phyloP scores from a whole-genome alignment of 2,329 filamentous ascomycete genomes.

The Zymoseptoria passerinii region DNA sequence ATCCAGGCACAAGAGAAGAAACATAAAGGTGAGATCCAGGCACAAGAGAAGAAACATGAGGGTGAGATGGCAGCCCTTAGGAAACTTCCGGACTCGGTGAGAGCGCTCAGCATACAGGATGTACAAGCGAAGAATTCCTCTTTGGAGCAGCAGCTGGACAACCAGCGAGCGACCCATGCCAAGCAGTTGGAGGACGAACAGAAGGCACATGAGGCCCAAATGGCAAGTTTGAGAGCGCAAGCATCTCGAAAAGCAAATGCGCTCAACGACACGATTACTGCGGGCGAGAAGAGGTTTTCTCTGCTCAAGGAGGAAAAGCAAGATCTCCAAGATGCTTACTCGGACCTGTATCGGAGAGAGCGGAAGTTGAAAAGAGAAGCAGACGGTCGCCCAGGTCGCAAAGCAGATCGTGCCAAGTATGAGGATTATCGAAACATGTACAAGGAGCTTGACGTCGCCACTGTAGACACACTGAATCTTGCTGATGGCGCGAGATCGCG shows the following conservation, averaged over 20 bases:
- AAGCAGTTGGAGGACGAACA: background rate
- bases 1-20: background rate
- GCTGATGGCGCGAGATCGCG: background rate
- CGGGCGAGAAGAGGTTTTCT: background rate
- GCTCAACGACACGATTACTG: background rate
- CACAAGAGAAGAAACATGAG: background rate
- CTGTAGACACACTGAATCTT: background rate
- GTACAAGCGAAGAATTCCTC: background rate
- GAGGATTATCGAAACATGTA: conserved; percentile 9
- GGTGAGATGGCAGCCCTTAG: background rate
- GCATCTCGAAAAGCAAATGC: background rate
- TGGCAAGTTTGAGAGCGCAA: conserved; percentile 1
- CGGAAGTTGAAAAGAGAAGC: background rate
- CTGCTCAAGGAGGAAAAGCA: background rate
- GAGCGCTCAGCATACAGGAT: background rate
- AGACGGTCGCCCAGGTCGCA: conserved; percentile 1
- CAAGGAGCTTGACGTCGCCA: conserved; percentile 1
- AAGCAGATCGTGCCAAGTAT: conserved; percentile 10
- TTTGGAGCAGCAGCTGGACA: background rate
- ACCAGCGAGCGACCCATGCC: no score
- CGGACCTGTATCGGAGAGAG: background rate
- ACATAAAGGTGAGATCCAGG: background rate
- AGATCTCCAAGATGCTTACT: background rate
- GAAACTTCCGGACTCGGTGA: background rate
- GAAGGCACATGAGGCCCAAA: background rate